Base-by-base conservation (phyloP, 1,139 yeast genomes). In the Taphrina confusa region DNA sequence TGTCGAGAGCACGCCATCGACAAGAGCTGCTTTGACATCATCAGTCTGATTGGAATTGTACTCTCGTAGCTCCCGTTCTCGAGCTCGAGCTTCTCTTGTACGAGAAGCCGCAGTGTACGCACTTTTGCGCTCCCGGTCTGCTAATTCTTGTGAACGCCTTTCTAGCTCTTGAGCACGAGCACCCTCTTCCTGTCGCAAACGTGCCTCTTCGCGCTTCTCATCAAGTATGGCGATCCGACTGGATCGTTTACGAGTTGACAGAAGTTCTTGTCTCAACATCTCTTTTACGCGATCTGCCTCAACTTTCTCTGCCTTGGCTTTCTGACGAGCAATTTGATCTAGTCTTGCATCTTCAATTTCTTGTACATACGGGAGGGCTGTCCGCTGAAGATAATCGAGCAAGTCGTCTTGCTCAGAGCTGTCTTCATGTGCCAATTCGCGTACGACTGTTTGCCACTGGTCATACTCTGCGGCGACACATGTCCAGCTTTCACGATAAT, bases 61-160 rank as follows among this genome's bases (percentile, higher is more conserved):
- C 12, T 42, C 42, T 4, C 58, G 50, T 4, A 54, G 51, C 25
- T 54, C 51, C 4, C 58, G 40, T 18, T 54, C 58, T 4, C 58
- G 50, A 22, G 58, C 58, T 11, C 58, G 50, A 33, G 58, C 58
- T 18, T 54, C 58, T 34, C 58, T 44, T 18, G 58, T 54, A n/a
- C 33, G n/a, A 8, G 23, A 45, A n/a, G 28, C 18, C 25, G 12
- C 34, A n/a, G 28, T 23, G 11, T 16, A 16, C 9, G 12, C 11
- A 8, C 16, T 27, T n/a, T 4, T 16, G 16, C 34, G 40, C 5
- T 54, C 45, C 27, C 23, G 34, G 16, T 33, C 31, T 14, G 25
- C 34, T 14, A 30, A 31, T 4, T 9, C 22, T 11, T 42, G 20
- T 14, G 57, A 49, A 11, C 33, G 25, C 23, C 9, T n/a, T 36